These are phyloP conservation scores for Nemania abortiva DNA, from an alignment of 2,329 filamentous ascomycete genomes.

Conservation along the genomic window DNA sequence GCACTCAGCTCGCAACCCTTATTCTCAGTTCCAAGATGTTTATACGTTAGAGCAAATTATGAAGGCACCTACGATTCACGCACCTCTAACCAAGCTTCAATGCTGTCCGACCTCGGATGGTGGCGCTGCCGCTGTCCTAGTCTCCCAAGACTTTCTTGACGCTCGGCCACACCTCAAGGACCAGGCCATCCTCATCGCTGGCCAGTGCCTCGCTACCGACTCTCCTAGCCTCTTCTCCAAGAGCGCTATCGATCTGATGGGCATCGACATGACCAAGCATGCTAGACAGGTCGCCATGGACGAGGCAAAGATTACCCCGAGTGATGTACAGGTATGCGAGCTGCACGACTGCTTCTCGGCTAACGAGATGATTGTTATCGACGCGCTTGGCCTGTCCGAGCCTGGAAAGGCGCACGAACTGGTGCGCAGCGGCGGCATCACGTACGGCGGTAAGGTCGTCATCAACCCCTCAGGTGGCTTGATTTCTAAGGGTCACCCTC, in stretches of 20 bases:
- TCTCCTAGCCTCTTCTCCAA: constrained; percentile 80
- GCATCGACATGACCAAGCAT: constrained; percentile 83
- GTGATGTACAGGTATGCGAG: constrained; percentile 86
- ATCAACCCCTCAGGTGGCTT: constrained; percentile 95
- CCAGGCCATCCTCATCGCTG: constrained; percentile 89
- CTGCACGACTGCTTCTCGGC: constrained; percentile 97
- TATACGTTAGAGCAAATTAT: constrained; percentile 89
- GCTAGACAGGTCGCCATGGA: constrained; percentile 77
- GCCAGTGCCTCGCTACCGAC: constrained; percentile 90
- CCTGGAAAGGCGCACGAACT: constrained; percentile 92
- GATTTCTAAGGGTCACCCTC: constrained; percentile 95
- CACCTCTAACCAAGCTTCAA: constrained; percentile 95
- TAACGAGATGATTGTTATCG: constrained; percentile 92
- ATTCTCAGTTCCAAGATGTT: constrained; percentile 96
- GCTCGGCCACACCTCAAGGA: constrained; percentile 82
- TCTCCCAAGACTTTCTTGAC: constrained; percentile 89
- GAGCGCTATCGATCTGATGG: constrained; percentile 88
- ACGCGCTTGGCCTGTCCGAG: constrained; percentile 83
- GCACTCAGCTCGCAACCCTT: constrained; percentile 92
- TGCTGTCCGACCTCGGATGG: constrained; percentile 98
- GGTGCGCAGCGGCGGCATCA: constrained; percentile 88
- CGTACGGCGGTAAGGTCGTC: constrained; percentile 85
- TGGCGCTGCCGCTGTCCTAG: constrained; percentile 86
- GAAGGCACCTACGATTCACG: constrained; percentile 80
- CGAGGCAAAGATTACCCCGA: constrained; percentile 77